Percentiles rank a stretch among this genome's conserved stretches.
phyloP scores from a whole-genome alignment of 2,329 filamentous ascomycete species.

The Xylariaceae sp. region DNA sequence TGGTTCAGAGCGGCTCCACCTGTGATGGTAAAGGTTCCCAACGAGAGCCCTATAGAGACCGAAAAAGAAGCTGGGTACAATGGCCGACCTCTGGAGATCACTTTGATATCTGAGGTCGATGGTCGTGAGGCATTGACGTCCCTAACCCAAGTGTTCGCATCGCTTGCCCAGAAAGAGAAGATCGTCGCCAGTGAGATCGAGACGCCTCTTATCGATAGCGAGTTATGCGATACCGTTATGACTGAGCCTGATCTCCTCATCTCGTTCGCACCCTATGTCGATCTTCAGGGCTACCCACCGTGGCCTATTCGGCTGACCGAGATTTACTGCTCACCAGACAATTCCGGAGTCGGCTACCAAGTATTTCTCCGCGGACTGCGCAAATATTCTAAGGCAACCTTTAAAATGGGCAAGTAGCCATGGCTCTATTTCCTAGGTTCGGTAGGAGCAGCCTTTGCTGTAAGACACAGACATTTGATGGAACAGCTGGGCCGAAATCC shows the following conservation, averaged over 20 bases:
- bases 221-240: constrained; percentile 76
- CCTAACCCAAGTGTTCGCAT: constrained; percentile 85
- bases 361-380: constrained; percentile 83
- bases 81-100: constrained; percentile 45
- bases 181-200: constrained; percentile 78
- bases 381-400: constrained; percentile 81
- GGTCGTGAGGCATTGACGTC: constrained; percentile 93
- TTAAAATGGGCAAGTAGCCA: constrained; percentile 74
- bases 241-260: constrained; percentile 86
- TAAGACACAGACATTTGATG: neutral
- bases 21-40: constrained; percentile 49
- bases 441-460: neutral
- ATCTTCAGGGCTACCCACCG: constrained; percentile 87
- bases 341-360: constrained; percentile 85
- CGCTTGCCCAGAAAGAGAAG: constrained; percentile 91
- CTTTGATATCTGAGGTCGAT: constrained; percentile 83
- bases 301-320: constrained; percentile 96
- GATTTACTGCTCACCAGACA: constrained; percentile 77
- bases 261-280: constrained; percentile 77
- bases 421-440: constrained; percentile 1
- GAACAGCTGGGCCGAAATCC: neutral
- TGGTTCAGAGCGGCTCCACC: constrained; percentile 77
- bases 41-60: constrained; percentile 37
- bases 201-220: constrained; percentile 80
- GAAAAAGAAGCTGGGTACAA: constrained; percentile 21